Percentiles rank a stretch among this genome's conserved stretches.
Evolutionary conservation across 1,284 basidiomycete species (phyloP).

Genomic region (Laetiporus sulphureus): DNA sequence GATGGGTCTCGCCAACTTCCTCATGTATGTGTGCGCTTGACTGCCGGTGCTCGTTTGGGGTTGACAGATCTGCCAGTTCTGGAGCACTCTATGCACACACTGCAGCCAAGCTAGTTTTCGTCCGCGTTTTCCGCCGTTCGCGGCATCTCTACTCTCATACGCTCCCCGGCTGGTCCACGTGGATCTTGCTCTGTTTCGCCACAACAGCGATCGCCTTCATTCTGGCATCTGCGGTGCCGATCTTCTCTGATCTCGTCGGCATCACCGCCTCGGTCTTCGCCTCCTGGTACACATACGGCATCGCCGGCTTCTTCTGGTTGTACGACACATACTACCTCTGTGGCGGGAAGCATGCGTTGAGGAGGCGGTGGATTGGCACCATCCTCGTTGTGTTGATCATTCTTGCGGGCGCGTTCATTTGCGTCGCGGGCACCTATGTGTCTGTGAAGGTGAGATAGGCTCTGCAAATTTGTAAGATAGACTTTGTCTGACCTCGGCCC

Average conservation of each 20-base stretch:
- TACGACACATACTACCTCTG: constrained; percentile 39
- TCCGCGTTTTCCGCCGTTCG: constrained; percentile 52
- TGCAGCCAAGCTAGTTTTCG: constrained; percentile 54
- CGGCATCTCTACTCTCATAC: constrained; percentile 54
- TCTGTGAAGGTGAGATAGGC: constrained; percentile 35
- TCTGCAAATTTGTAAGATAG: too few species aligned
- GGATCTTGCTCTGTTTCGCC: constrained; percentile 40
- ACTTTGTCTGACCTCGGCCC: not conserved
- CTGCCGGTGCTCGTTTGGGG: not conserved
- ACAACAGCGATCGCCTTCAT: constrained; percentile 44
- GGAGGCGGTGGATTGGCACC: constrained; percentile 26
- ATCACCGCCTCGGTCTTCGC: constrained; percentile 52
- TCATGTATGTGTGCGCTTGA: constrained; percentile 32
- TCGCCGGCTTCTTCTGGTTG: constrained; percentile 54
- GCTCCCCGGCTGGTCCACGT: constrained; percentile 49
- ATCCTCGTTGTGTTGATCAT: constrained; percentile 37
- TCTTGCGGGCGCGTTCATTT: constrained; percentile 44
- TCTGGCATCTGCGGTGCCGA: constrained; percentile 47
- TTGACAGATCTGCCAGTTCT: constrained; percentile 25
- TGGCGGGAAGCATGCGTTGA: constrained; percentile 30
- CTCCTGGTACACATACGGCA: constrained; percentile 51
- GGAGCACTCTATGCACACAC: constrained; percentile 45
- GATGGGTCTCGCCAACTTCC: constrained; percentile 41
- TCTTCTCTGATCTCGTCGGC: constrained; percentile 47
- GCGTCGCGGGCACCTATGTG: constrained; percentile 47